Base-by-base conservation (phyloP, 2,329 filamentous ascomycete genomes). In the Penicillium verrucosum region DNA sequence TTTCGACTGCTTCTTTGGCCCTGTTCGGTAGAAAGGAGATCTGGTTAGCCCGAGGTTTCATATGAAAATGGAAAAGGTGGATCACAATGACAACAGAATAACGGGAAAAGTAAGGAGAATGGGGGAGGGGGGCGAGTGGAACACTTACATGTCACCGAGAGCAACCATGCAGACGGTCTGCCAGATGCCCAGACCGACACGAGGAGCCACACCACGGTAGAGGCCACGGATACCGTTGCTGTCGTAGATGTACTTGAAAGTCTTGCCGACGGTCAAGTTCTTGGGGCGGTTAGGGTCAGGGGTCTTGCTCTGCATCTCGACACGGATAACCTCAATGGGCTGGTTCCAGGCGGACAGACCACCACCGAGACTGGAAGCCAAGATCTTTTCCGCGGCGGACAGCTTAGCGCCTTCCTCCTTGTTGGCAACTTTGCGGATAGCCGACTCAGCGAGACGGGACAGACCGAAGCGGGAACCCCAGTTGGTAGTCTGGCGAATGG, bases 101-200 rank as follows among this genome's bases (percentile, higher is more conserved):
- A 32, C 16, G 43, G 50, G 7, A 51, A 50, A 5, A 45, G 9
- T 16, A 43, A 37, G 32, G 45, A 34, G 47, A 40, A 37, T 9
- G 14, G 16, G 11, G 27, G 9, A 16, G 10, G 25, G 23, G 29
- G 30, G 36, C n/a, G 46, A 43, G 23, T 14, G 23, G 62, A 58
- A 38, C 67, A 85, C 91, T 82, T 80, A 95, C 92, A 96, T 92
- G 80, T 97, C 94, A 79, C 94, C 94, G 77, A 97, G 83, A 72
- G 93, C 94, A 79, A 99, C 94, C 94, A 99, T 99, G 84, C 94
- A 99, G 72, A 99, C 89, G 61, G 94, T 99, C 84, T 99, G 94
- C 94, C 94, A 99, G 80, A 99, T 85, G 73, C 94, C 89, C 63
- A 99, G 87, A 68, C 92, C 92, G 74, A 99, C 92, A 76, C 94